phyloP scores from a whole-genome alignment of 768 basidiomycete genomes.

The Termitomyces sp. region DNA sequence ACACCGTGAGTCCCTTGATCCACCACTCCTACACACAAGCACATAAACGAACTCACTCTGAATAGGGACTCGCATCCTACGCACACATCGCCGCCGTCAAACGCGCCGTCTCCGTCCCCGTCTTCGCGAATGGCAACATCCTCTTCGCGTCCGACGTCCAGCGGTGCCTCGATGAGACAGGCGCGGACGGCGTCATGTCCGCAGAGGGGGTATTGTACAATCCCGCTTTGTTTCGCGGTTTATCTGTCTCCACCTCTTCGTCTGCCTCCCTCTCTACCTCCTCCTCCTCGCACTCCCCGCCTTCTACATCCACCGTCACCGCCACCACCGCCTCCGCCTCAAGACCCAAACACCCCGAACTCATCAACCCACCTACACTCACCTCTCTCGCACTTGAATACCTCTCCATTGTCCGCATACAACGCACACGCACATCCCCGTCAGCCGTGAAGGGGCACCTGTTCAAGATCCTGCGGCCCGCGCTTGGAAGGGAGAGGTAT shows the following conservation, averaged over 20 bases:
- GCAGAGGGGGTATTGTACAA: conserved; percentile 96
- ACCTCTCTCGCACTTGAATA: conserved; percentile 81
- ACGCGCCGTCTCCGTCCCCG: conserved; percentile 83
- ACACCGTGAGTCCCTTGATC: conserved; percentile 41
- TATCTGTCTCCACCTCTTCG: conserved; percentile 14
- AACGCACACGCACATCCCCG: conserved; percentile 59
- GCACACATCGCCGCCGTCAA: conserved; percentile 88
- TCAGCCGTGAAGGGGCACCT: conserved; percentile 87
- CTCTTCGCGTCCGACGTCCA: conserved; percentile 83
- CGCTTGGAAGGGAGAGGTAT: conserved; percentile 47
- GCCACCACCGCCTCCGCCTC: neutral
- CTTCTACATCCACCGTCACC: too few species aligned
- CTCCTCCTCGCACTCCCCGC: too few species aligned
- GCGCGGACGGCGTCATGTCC: conserved; percentile 90
- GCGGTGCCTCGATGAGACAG: conserved; percentile 76
- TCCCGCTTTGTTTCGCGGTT: conserved; percentile 67
- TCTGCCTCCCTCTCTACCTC: neutral
- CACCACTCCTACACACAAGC: too few species aligned
- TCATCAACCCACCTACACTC: conserved; percentile 46
- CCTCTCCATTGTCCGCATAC: conserved; percentile 67
- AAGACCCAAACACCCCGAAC: neutral
- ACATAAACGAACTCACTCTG: neutral
- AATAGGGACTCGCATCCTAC: conserved; percentile 85
- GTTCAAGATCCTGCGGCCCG: conserved; percentile 88
- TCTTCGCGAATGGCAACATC: conserved; percentile 97